Conservation (phyloP, 768 basidiomycete species). For the Suillus weaverae region DNA sequence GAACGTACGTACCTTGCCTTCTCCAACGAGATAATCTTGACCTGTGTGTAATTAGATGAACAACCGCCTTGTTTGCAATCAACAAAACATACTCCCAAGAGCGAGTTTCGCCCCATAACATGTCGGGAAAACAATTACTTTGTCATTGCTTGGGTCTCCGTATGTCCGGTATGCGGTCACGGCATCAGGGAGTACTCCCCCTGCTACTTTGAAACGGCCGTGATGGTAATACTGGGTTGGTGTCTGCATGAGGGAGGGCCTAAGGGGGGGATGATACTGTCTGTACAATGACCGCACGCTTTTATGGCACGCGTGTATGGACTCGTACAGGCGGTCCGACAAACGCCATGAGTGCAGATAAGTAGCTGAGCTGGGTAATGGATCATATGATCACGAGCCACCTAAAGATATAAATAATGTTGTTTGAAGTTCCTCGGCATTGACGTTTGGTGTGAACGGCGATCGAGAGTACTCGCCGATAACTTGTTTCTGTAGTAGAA, state of each 20-base stretch:
- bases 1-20: constrained; percentile 41
- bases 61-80: constrained; percentile 29
- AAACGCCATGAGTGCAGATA: neutral
- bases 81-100: constrained; percentile 40
- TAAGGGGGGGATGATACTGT: neutral
- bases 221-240: constrained; percentile 51
- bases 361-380: neutral
- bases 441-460: neutral
- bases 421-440: neutral
- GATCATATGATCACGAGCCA: neutral
- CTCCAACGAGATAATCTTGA: constrained; percentile 48
- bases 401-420: neutral
- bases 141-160: constrained; percentile 51
- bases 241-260: constrained; percentile 9
- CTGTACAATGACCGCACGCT: neutral
- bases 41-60: constrained; percentile 30
- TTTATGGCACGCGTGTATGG: constrained; percentile 1
- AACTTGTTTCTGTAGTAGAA: neutral
- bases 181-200: constrained; percentile 55
- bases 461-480: neutral
- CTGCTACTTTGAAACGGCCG: constrained; percentile 51
- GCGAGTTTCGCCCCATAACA: constrained; percentile 53
- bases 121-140: constrained; percentile 53
- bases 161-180: constrained; percentile 59
- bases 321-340: neutral